Percentiles rank a stretch among this genome's conserved stretches.
These are phyloP conservation scores for Rhodotorula sp. DNA, from an alignment of 1,284 basidiomycete genomes.

Conservation along the genomic window DNA sequence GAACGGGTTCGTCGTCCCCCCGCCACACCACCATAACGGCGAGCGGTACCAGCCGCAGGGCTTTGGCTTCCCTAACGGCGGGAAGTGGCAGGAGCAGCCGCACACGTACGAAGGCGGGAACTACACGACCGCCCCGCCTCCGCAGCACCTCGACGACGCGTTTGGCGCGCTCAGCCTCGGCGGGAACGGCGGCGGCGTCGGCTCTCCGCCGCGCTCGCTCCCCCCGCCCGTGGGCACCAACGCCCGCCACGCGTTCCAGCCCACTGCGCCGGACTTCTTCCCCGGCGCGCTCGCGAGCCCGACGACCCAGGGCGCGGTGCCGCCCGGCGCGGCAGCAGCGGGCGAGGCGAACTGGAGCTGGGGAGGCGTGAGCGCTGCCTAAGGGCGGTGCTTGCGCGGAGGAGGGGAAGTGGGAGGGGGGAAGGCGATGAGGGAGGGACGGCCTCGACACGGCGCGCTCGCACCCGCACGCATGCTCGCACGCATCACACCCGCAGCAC, in stretches of 20 bases:
- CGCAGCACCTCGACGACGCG: constrained; percentile 23
- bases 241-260: constrained; percentile 6
- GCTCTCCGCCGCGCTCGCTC: constrained; percentile 6
- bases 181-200: not conserved
- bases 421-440: not conserved
- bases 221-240: constrained; percentile 17
- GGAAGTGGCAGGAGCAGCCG: constrained; percentile 13
- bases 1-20: constrained; percentile 4
- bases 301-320: constrained; percentile 11
- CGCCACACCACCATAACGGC: not conserved
- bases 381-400: not conserved
- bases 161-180: constrained; percentile 28
- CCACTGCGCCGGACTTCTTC: constrained; percentile 27
- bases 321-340: not conserved
- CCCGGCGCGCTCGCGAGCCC: constrained; percentile 27
- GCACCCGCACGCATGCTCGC: not conserved
- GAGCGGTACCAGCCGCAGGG: constrained; percentile 3
- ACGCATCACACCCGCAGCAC: not conserved
- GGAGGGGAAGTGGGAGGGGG: not conserved
- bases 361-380: constrained; percentile 8
- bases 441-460: not conserved
- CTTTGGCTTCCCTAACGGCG: not conserved
- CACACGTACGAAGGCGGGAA: not conserved
- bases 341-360: constrained; percentile 13
- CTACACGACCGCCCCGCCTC: constrained; percentile 16